Conservation (phyloP, 495 filamentous ascomycete species). For the Neurospora sp. region DNA sequence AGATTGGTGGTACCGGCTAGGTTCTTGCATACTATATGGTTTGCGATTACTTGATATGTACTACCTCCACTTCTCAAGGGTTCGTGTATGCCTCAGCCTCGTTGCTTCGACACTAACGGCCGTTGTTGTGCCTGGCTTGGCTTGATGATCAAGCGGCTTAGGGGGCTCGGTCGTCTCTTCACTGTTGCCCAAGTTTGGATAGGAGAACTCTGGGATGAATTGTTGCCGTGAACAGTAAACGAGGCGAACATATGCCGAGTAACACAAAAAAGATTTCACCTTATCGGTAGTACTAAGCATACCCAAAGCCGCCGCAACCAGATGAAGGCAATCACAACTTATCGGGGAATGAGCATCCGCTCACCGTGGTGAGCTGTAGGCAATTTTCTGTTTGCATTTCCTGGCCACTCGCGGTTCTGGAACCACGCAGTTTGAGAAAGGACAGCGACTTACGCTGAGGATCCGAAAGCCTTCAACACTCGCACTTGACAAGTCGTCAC, state of each 20-base stretch:
- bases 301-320: neutral
- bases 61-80: neutral
- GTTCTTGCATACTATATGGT: neutral
- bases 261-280: neutral
- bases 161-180: neutral
- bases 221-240: neutral
- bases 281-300: neutral
- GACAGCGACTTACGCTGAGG: neutral
- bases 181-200: neutral
- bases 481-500: neutral
- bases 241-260: neutral
- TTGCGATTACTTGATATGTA: neutral
- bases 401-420: neutral
- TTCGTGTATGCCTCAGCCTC: neutral
- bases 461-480: neutral
- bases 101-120: neutral
- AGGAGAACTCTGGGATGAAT: neutral
- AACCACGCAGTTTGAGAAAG: neutral
- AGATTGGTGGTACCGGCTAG: neutral
- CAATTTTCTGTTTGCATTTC: neutral
- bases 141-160: neutral
- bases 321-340: neutral
- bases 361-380: neutral
- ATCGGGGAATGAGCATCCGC: neutral
- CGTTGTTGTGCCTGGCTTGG: neutral